Conservation (phyloP, 805 yeast species). For the Metschnikowia lachancei region DNA sequence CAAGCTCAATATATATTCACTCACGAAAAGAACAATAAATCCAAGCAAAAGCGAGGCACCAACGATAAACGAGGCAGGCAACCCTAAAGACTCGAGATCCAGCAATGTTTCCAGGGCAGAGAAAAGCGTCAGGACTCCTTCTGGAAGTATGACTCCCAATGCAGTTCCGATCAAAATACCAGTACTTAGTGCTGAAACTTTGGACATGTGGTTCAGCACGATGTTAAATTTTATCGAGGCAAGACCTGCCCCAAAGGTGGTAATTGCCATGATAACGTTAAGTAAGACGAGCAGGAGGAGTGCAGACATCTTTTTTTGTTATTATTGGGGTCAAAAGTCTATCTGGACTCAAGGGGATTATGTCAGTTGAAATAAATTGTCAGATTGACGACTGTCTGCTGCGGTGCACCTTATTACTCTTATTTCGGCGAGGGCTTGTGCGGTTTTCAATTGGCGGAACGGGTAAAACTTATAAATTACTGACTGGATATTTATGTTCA, state of each 20-base stretch:
- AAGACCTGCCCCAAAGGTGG: slow-evolving; percentile 14
- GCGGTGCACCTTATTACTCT: too few relatives aligned
- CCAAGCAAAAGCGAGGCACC: slow-evolving; percentile 55
- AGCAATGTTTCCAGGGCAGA: slow-evolving; percentile 12
- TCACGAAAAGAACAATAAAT: slow-evolving; percentile 49
- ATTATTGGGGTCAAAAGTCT: not conserved
- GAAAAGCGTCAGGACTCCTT: slow-evolving; percentile 52
- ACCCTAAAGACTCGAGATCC: slow-evolving; percentile 2
- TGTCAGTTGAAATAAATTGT: too few relatives aligned
- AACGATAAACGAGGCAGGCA: slow-evolving; percentile 25
- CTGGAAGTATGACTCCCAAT: slow-evolving; percentile 60
- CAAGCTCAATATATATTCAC: slow-evolving; percentile 34
- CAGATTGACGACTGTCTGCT: too few relatives aligned
- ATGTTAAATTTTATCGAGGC: slow-evolving; percentile 13
- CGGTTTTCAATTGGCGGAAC: too few relatives aligned
- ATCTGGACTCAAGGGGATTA: not conserved
- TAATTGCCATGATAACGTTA: slow-evolving; percentile 12
- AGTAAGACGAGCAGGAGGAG: slow-evolving; percentile 8
- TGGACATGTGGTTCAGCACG: slow-evolving; percentile 23
- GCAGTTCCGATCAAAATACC: slow-evolving; percentile 64
- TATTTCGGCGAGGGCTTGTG: too few relatives aligned
- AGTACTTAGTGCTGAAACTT: slow-evolving; percentile 50
- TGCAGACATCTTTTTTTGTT: slow-evolving; percentile 4
- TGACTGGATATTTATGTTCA: too few relatives aligned
- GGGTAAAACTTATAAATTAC: too few relatives aligned